A percentile compares a stretch with the other conserved stretches of the same genome.
These are phyloP conservation scores for Xerocomellus dryophilus DNA, from an alignment of 768 basidiomycete species.

Conservation along the genomic window DNA sequence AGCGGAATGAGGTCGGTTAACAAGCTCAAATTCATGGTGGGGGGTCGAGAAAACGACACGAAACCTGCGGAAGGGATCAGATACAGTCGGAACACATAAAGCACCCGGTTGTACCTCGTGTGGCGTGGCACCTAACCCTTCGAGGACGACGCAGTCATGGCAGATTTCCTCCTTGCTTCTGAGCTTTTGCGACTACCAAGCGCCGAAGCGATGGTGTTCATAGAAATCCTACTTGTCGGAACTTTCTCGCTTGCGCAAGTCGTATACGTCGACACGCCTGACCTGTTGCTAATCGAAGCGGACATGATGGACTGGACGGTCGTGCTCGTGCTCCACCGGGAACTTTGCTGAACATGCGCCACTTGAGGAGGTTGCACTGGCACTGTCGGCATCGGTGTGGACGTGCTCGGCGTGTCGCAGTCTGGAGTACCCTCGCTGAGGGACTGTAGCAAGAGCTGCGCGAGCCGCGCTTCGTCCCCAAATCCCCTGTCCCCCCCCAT, in stretches of 20 bases:
- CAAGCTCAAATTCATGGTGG: background rate
- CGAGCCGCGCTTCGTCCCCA: slow-evolving; percentile 29
- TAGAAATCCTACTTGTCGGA: slow-evolving; percentile 25
- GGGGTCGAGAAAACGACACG: background rate
- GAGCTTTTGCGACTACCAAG: slow-evolving; percentile 29
- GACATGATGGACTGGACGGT: slow-evolving; percentile 27
- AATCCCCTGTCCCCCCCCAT: slow-evolving; percentile 19
- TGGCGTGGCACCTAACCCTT: slow-evolving; percentile 14
- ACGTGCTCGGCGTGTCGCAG: background rate
- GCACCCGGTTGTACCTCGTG: background rate
- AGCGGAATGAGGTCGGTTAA: background rate
- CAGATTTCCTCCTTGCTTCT: slow-evolving; percentile 26
- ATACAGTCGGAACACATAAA: background rate
- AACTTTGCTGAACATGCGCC: slow-evolving; percentile 20
- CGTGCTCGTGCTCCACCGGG: slow-evolving; percentile 34
- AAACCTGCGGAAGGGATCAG: slow-evolving; percentile 9
- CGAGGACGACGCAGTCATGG: slow-evolving; percentile 25
- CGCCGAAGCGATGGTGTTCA: slow-evolving; percentile 26
- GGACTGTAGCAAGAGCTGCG: slow-evolving; percentile 32
- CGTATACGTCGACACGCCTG: slow-evolving; percentile 27
- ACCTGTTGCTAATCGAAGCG: slow-evolving; percentile 26
- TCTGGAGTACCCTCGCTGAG: slow-evolving; percentile 16
- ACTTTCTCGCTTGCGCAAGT: slow-evolving; percentile 27
- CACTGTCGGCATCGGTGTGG: slow-evolving; percentile 6
- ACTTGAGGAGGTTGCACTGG: slow-evolving; percentile 14